Evolutionary conservation across 176 grass and related monocot genomes (phyloP).

Genomic region (Puccinellia tenuiflora): DNA sequence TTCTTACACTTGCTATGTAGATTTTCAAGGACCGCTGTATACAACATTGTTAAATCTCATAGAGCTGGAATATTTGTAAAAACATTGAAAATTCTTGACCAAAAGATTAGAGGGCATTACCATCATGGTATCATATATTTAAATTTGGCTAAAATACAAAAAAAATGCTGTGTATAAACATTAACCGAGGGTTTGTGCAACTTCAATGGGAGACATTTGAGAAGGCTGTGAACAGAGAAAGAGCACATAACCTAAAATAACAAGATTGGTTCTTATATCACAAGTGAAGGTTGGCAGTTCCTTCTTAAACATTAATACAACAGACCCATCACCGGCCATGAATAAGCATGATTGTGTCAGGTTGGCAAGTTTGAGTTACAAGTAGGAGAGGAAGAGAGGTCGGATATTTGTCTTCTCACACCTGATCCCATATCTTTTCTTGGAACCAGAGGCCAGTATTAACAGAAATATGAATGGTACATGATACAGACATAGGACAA

Average conservation of each 20-base stretch:
- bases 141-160: not conserved
- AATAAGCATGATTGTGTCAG: not conserved
- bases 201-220: not conserved
- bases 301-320: not conserved
- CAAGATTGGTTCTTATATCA: not conserved
- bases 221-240: not conserved
- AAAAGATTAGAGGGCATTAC: not conserved
- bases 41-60: not conserved
- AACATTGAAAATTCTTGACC: not conserved
- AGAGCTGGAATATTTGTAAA: not conserved
- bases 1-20: not conserved
- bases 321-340: not conserved
- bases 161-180: not conserved
- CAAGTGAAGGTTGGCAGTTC: not conserved
- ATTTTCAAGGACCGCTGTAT: not conserved
- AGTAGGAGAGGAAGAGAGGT: not conserved
- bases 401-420: not conserved
- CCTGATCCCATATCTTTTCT: not conserved
- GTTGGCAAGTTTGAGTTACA: not conserved
- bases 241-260: not conserved
- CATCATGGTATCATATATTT: not conserved
- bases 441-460: not conserved
- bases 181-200: not conserved
- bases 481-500: not conserved
- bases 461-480: not conserved